Conservation (phyloP, 768 basidiomycete genomes). For the Psilocybe cubensis region DNA sequence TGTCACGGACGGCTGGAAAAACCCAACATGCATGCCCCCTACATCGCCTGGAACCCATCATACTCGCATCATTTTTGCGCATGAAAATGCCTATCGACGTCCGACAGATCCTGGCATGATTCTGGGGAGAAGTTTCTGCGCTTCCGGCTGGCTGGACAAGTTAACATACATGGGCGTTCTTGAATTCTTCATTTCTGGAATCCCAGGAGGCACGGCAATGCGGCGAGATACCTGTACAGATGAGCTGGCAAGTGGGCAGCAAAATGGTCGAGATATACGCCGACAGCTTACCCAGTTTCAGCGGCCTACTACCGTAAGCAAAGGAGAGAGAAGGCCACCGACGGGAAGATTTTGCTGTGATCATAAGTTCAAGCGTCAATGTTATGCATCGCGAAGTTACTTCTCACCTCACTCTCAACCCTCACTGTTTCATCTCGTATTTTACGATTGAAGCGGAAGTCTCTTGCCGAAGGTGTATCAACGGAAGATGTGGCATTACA, state of each 20-base stretch:
- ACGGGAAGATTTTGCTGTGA: conserved; percentile 36
- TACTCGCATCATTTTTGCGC: background rate
- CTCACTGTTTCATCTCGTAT: background rate
- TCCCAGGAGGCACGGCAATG: background rate
- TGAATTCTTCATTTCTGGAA: background rate
- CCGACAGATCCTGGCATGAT: background rate
- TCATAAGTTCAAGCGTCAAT: too few species aligned
- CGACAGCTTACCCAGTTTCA: background rate
- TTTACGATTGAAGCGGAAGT: background rate
- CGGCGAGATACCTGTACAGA: background rate
- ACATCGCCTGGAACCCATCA: background rate
- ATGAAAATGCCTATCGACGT: background rate
- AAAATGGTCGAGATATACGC: background rate
- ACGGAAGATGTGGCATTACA: background rate
- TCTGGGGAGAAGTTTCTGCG: background rate
- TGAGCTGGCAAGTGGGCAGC: background rate
- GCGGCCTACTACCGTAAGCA: conserved; percentile 72
- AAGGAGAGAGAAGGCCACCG: conserved; percentile 78
- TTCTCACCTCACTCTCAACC: background rate
- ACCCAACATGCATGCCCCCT: background rate
- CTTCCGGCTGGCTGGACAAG: background rate
- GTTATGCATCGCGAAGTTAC: too few species aligned
- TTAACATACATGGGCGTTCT: background rate
- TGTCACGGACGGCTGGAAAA: conserved; percentile 74
- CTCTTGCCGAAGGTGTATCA: background rate